Evolutionary conservation across 169 alveolate genomes (phyloP).

Genomic region (Cytauxzoon felis): DNA sequence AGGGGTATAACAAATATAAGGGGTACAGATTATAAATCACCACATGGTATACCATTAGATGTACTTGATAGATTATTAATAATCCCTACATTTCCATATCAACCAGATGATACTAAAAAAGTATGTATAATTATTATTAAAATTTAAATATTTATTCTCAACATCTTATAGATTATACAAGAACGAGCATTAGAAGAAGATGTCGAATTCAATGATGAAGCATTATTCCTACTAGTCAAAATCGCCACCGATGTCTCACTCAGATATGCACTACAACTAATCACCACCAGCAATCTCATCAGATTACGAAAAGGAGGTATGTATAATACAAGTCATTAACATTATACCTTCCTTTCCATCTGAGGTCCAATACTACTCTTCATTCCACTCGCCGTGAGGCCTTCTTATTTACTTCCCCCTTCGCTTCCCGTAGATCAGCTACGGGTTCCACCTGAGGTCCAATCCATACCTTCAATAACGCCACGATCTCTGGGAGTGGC

Average conservation of each 20-base stretch:
- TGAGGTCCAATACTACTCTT: too few species aligned
- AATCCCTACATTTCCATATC: conserved; percentile 95
- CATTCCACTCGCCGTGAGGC: too few species aligned
- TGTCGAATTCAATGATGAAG: conserved; percentile 94
- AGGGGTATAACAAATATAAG: conserved; percentile 96
- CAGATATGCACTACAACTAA: conserved; percentile 90
- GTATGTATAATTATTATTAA: not conserved
- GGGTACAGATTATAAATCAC: conserved; percentile 96
- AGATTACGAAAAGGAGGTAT: conserved; percentile 82
- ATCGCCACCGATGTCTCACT: conserved; percentile 93
- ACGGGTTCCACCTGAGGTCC: too few species aligned
- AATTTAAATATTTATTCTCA: not conserved
- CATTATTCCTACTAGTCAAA: conserved; percentile 90
- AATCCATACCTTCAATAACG: too few species aligned
- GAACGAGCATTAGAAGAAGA: conserved; percentile 97
- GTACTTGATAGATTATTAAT: conserved; percentile 95
- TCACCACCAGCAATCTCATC: conserved; percentile 86
- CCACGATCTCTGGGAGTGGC: too few species aligned
- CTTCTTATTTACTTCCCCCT: too few species aligned
- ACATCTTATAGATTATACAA: conserved; percentile 84
- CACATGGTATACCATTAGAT: conserved; percentile 99
- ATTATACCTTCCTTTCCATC: too few species aligned
- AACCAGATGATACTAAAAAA: conserved; percentile 81
- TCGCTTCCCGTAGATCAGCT: too few species aligned
- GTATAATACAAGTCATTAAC: not conserved